These are phyloP conservation scores for Cercospora nicotianae DNA, from an alignment of 2,329 filamentous ascomycete genomes.

Conservation along the genomic window DNA sequence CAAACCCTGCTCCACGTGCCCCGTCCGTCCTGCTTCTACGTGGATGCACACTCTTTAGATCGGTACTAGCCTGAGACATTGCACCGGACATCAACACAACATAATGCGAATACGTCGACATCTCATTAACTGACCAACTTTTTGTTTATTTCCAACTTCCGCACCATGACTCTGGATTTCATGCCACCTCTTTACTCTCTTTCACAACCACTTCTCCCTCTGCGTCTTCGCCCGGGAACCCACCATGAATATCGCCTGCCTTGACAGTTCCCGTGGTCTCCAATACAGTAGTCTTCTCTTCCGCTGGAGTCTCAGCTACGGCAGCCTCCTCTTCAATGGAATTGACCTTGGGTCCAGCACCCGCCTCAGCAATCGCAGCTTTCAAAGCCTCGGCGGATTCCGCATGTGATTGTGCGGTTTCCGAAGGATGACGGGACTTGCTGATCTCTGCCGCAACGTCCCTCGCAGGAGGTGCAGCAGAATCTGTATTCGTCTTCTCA, in stretches of 20 bases:
- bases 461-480: conserved; percentile 25
- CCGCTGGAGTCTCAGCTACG: conserved; percentile 11
- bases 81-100: not conserved
- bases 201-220: conserved; percentile 39
- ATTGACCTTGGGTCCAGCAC: conserved; percentile 25
- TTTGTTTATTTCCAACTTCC: not conserved
- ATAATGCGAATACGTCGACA: not conserved
- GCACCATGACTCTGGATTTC: not conserved
- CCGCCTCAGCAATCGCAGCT: conserved; percentile 27
- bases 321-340: conserved; percentile 10
- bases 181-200: conserved; percentile 17
- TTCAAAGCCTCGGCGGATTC: conserved; percentile 28
- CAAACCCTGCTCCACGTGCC: not conserved
- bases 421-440: conserved; percentile 24
- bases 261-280: conserved; percentile 26
- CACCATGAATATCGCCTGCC: conserved; percentile 36
- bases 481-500: conserved; percentile 29
- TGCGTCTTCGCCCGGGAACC: conserved; percentile 28
- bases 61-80: not conserved
- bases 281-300: conserved; percentile 20
- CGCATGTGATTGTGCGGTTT: conserved; percentile 21
- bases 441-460: conserved; percentile 23
- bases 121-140: not conserved
- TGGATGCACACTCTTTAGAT: not conserved
- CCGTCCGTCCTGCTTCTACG: not conserved